Evolutionary conservation across 352 stramenopile species (phyloP), one percentile per base, ranked within the genome.

Genomic region (Plasmopara muralis): DNA sequence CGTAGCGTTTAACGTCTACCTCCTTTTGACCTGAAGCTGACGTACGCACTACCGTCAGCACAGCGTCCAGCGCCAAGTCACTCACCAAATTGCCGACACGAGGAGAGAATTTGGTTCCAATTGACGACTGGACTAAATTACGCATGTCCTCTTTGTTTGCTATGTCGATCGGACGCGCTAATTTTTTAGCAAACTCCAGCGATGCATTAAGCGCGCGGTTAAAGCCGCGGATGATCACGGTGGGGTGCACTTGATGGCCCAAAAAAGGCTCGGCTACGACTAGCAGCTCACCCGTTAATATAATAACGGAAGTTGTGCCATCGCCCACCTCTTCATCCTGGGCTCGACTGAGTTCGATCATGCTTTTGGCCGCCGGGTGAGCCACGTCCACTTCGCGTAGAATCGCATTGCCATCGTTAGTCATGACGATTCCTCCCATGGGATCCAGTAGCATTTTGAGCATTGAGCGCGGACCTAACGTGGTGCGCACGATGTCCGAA

Each of bases 291-390:
- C 97, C 97, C 6, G 95, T 87, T 39, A 99, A 76, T 50, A 99
- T 98, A 75, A 99, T 99, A 41, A 99, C 97, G 31, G 93, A 98
- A n/a, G 97, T 99, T 29, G 97, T 99, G 54, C 97, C 97, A 71
- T 99, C 97, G 38, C 97, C 97, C 15, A 99, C 97, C 76, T 99
- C 97, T 71, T 99, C 97, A 72, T 99, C 97, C 76, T 99, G 97
- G 6, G 96, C 95, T 42, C 96, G 78, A 53, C 82, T 97, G 13
- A 99, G 77, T 79, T 99, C 97, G 73, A 99, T 99, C 96, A 99
- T 99, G 67, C 87, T 98, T 79, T 99, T 99, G 43, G 97, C 97
- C 9, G 97, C 97, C 2, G 96, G 95, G 74, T 99, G 96, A 13
- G 87, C 96, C 41, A 99, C 96, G 76, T 99, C 95, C 45, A 99